Conservation (phyloP, 2,329 filamentous ascomycete genomes). For the Alternaria triticina region DNA sequence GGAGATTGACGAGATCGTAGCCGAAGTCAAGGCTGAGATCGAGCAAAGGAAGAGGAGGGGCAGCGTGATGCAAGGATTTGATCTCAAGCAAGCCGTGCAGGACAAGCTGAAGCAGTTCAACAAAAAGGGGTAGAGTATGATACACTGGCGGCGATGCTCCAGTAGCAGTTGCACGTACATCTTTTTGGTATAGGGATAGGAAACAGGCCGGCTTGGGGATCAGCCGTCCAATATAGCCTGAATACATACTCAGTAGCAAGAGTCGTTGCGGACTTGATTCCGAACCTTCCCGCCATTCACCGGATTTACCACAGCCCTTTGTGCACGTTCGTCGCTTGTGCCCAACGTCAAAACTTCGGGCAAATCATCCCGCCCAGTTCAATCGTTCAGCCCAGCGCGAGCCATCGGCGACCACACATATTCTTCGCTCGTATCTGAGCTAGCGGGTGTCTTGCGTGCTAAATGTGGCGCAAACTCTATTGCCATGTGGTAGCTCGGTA, state of each 20-base stretch:
- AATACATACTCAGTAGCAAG: background rate
- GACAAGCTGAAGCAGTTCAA: constrained; percentile 46
- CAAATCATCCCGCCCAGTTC: background rate
- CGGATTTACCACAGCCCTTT: background rate
- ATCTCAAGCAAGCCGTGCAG: constrained; percentile 45
- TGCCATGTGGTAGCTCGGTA: background rate
- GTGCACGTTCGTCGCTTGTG: background rate
- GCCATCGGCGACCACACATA: background rate
- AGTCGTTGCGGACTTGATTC: background rate
- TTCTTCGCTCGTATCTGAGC: background rate
- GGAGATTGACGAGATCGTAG: constrained; percentile 79
- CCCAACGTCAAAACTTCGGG: background rate
- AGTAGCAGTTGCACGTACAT: background rate
- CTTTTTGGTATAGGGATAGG: background rate
- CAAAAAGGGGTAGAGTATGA: constrained; percentile 19
- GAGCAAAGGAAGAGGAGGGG: constrained; percentile 62
- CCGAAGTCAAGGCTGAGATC: constrained; percentile 76
- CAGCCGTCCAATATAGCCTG: constrained; percentile 1
- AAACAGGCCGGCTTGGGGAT: background rate
- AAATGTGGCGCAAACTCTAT: constrained; percentile 5
- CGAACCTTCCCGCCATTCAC: background rate
- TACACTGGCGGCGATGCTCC: background rate
- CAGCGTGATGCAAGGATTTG: constrained; percentile 43
- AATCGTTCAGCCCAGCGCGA: background rate
- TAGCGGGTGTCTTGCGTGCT: background rate